phyloP scores from a whole-genome alignment of 2,329 filamentous ascomycete genomes.

The Diplocarpon mali region DNA sequence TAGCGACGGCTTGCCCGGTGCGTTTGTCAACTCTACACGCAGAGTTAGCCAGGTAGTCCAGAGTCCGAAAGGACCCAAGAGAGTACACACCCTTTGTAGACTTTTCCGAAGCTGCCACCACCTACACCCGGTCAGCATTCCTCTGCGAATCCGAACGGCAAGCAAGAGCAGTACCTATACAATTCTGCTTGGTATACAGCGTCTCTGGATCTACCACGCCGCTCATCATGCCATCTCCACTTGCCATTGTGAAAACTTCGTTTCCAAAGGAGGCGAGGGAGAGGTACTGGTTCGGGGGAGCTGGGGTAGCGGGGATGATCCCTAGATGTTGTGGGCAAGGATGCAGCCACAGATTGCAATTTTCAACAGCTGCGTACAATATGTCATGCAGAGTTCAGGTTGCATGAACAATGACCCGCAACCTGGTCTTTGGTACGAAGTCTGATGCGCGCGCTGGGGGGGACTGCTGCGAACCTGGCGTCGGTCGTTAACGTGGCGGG shows the following conservation, averaged over 20 bases:
- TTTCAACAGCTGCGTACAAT: slow-evolving; percentile 1
- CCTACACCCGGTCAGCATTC: slow-evolving; percentile 40
- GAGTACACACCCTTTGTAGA: slow-evolving; percentile 77
- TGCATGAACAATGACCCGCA: slow-evolving; percentile 1
- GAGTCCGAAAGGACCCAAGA: slow-evolving; percentile 4
- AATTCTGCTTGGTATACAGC: slow-evolving; percentile 87
- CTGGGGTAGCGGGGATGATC: slow-evolving; percentile 6
- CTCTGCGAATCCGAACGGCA: slow-evolving; percentile 4
- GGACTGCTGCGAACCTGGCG: slow-evolving; percentile 1
- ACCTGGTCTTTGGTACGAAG: not conserved
- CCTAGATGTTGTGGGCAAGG: slow-evolving; percentile 6
- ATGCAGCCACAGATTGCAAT: slow-evolving; percentile 6
- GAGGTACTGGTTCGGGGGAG: slow-evolving; percentile 1
- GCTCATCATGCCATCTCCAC: slow-evolving; percentile 28
- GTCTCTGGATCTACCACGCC: slow-evolving; percentile 70
- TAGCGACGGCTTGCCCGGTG: slow-evolving; percentile 86
- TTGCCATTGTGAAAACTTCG: slow-evolving; percentile 20
- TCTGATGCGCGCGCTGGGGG: not conserved
- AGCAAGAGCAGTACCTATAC: slow-evolving; percentile 52
- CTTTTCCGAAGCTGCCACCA: slow-evolving; percentile 95
- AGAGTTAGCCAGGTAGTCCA: slow-evolving; percentile 12
- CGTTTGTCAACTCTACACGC: slow-evolving; percentile 71
- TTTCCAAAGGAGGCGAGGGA: slow-evolving; percentile 1
- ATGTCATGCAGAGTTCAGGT: not conserved
- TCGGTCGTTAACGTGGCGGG: slow-evolving; percentile 13